A percentile compares a stretch with the other conserved stretches of the same genome.
phyloP scores from a whole-genome alignment of 352 stramenopile genomes.

The Pythium sp. region DNA sequence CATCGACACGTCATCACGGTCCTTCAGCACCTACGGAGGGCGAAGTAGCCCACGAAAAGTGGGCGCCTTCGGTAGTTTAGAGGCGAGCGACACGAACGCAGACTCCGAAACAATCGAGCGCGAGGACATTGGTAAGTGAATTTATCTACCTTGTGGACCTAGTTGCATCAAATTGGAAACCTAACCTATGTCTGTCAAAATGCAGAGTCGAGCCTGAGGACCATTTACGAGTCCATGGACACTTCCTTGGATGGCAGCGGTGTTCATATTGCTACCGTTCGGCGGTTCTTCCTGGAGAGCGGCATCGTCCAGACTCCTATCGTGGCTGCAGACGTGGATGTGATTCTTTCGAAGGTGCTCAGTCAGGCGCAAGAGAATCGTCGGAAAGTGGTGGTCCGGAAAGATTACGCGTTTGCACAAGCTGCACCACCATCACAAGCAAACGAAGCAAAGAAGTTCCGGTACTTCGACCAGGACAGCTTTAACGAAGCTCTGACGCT shows the following conservation, averaged over 20 bases:
- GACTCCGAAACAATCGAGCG: conserved; percentile 18
- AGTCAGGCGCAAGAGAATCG: conserved; percentile 51
- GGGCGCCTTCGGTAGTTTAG: conserved; percentile 1
- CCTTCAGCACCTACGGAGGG: conserved; percentile 20
- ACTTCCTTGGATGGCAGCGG: conserved; percentile 41
- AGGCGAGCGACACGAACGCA: conserved; percentile 8
- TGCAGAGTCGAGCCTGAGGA: conserved; percentile 32
- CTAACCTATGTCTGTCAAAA: conserved; percentile 7
- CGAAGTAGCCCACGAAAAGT: conserved; percentile 11
- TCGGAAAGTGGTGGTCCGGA: conserved; percentile 43
- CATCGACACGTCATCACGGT: conserved; percentile 16
- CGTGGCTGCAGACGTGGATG: conserved; percentile 57
- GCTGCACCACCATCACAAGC: conserved; percentile 14
- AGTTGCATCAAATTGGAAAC: neutral
- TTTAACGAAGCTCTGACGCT: conserved; percentile 77
- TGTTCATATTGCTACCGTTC: conserved; percentile 64
- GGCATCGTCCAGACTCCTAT: conserved; percentile 56
- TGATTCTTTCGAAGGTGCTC: conserved; percentile 62
- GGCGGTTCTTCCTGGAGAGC: conserved; percentile 63
- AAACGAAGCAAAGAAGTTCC: conserved; percentile 38
- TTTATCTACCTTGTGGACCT: neutral
- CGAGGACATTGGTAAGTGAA: conserved; percentile 23
- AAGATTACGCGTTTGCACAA: conserved; percentile 48
- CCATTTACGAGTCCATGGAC: conserved; percentile 50
- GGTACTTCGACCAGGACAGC: conserved; percentile 63